A percentile compares a stretch with the other conserved stretches of the same genome.
Conservation (phyloP, 2,329 filamentous ascomycete genomes). For the Corinectria fuckeliana region DNA sequence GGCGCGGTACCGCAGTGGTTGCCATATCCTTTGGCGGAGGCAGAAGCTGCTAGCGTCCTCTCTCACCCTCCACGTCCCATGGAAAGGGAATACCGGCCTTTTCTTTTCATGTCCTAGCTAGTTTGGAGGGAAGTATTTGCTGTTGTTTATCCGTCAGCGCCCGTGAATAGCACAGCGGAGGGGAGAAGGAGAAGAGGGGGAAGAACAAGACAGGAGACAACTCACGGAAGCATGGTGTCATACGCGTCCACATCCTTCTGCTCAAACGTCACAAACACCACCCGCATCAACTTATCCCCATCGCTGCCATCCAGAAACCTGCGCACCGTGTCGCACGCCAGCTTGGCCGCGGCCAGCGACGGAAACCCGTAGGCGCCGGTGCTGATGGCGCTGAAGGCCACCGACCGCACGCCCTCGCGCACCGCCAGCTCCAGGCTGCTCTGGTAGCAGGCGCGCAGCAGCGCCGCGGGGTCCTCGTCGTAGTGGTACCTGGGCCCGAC, state of each 20-base stretch:
- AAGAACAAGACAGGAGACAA: not conserved
- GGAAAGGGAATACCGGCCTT: not conserved
- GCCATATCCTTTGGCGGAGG: too few relatives aligned
- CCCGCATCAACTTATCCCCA: constrained; percentile 65
- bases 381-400: constrained; percentile 86
- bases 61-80: not conserved
- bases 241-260: constrained; percentile 80
- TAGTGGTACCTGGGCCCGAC: constrained; percentile 80
- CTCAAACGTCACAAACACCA: constrained; percentile 87
- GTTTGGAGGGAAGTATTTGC: constrained; percentile 36
- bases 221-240: constrained; percentile 71
- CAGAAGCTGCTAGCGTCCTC: not conserved
- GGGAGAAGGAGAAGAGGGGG: not conserved
- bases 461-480: constrained; percentile 48
- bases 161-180: not conserved
- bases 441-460: constrained; percentile 71
- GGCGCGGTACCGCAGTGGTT: not conserved
- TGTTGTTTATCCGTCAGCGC: constrained; percentile 9
- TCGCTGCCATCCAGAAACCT: constrained; percentile 58
- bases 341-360: constrained; percentile 71
- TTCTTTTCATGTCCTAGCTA: not conserved
- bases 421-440: constrained; percentile 76
- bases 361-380: constrained; percentile 94
- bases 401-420: constrained; percentile 66
- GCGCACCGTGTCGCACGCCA: constrained; percentile 68